Conservation (phyloP, 169 alveolate genomes). For the Prorocentrum cordatum region DNA sequence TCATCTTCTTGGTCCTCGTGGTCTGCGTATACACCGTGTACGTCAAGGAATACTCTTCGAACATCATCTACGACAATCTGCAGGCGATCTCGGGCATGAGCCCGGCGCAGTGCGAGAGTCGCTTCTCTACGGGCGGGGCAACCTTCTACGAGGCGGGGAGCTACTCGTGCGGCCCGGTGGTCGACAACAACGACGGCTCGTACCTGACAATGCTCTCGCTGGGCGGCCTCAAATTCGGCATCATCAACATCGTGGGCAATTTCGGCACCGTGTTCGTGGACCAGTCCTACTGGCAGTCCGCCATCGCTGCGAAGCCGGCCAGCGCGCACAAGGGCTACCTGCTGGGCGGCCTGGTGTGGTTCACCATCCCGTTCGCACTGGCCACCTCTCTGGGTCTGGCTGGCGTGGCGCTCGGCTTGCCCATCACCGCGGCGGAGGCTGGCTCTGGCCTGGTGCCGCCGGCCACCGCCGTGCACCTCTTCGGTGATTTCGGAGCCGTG, state of each 20-base stretch:
- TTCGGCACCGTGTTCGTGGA: slow-evolving; percentile 46
- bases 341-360: slow-evolving; percentile 35
- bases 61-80: background rate
- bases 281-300: slow-evolving; percentile 46
- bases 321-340: slow-evolving; percentile 7
- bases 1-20: slow-evolving; percentile 7
- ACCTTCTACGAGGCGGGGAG: background rate
- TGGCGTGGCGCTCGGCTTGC: background rate
- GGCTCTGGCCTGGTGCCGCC: slow-evolving; percentile 45
- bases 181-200: background rate
- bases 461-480: background rate
- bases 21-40: slow-evolving; percentile 1
- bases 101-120: background rate
- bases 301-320: slow-evolving; percentile 6
- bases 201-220: background rate
- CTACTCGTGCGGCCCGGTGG: background rate
- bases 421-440: background rate
- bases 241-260: slow-evolving; percentile 20
- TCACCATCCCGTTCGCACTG: slow-evolving; percentile 7
- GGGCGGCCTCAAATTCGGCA: background rate
- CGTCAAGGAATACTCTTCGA: background rate
- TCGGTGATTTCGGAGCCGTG: slow-evolving; percentile 15
- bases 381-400: slow-evolving; percentile 9
- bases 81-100: background rate
- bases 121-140: background rate